phyloP scores from a whole-genome alignment of 2,329 filamentous ascomycete genomes.

The Botrytis paeoniae region DNA sequence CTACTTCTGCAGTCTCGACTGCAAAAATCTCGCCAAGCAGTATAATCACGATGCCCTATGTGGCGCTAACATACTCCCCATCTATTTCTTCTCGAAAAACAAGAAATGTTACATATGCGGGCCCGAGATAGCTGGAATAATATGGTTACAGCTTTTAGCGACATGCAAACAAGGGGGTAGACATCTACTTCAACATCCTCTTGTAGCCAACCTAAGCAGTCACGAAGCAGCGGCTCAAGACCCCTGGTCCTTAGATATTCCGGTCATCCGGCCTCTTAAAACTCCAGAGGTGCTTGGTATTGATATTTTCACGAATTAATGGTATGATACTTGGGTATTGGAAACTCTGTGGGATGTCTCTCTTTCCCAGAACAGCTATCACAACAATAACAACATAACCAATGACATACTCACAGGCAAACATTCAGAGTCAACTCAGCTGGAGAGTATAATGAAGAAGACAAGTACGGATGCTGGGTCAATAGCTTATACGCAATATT shows the following conservation, averaged over 20 bases:
- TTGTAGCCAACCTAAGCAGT: neutral
- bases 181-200: neutral
- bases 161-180: neutral
- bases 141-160: neutral
- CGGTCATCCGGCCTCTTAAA: neutral
- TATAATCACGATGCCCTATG: slow-evolving; percentile 15
- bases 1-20: slow-evolving; percentile 12
- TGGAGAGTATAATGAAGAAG: neutral
- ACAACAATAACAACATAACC: neutral
- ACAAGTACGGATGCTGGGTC: neutral
- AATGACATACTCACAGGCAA: neutral
- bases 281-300: neutral
- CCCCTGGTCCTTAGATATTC: neutral
- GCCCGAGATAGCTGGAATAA: neutral
- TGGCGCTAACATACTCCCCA: slow-evolving; percentile 8
- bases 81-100: neutral
- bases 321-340: neutral
- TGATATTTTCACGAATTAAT: neutral
- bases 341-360: neutral
- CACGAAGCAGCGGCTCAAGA: neutral
- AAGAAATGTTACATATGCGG: neutral
- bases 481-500: neutral
- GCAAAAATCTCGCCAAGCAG: neutral
- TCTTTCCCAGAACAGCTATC: neutral
- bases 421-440: neutral